These are phyloP conservation scores for Suhomyces emberorum DNA, from an alignment of 805 yeast species.

Conservation along the genomic window DNA sequence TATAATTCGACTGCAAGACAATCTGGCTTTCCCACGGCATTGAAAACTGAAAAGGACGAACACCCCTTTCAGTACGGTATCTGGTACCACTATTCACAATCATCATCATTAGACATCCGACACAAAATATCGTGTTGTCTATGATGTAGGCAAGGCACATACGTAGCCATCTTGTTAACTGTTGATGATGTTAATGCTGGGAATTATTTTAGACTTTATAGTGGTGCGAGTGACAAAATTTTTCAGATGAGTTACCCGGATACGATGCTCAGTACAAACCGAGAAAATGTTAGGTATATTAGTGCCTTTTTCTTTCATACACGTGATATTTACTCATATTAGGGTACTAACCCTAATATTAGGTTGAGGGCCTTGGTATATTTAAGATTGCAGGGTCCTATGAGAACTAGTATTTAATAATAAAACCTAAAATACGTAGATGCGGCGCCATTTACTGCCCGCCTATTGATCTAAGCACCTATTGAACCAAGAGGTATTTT, in stretches of 20 bases:
- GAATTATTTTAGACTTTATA: not conserved
- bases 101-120: conserved; percentile 3
- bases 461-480: no score
- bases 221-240: not conserved
- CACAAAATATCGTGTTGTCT: conserved; percentile 4
- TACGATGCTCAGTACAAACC: no score
- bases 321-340: not conserved
- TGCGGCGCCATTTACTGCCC: no score
- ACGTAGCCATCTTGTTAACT: conserved; percentile 32
- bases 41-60: no score
- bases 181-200: not conserved
- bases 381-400: no score
- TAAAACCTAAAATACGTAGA: no score
- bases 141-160: conserved; percentile 17
- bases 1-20: conserved; percentile 36
- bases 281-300: no score
- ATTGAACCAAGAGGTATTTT: no score
- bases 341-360: not conserved
- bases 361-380: no score
- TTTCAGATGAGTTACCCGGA: not conserved
- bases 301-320: no score
- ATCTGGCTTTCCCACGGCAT: conserved; percentile 39
- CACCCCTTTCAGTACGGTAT: no score
- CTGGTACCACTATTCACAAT: not conserved
- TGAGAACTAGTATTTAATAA: no score